Evolutionary conservation across 2,329 filamentous ascomycete genomes (phyloP).

Genomic region (Trichoderma aggressivum): DNA sequence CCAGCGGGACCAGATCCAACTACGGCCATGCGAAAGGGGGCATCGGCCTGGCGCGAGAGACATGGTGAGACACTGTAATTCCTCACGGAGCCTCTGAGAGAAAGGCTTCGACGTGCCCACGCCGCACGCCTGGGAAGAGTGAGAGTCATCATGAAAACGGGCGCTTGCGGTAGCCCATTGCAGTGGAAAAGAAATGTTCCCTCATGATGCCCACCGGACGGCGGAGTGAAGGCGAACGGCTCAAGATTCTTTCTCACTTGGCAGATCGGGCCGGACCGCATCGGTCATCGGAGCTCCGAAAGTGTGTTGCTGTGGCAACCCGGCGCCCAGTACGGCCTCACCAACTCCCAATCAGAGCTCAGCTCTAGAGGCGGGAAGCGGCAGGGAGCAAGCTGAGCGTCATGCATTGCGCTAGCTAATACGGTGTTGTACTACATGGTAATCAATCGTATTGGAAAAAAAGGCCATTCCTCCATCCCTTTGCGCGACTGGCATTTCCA

Average conservation of each 20-base stretch:
- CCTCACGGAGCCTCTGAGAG: neutral
- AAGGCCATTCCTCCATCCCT: neutral
- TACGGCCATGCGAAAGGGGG: conserved; percentile 75
- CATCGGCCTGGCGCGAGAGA: conserved; percentile 27
- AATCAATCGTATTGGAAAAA: neutral
- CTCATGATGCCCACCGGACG: neutral
- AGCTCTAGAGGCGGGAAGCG: neutral
- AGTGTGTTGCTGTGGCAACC: conserved; percentile 10
- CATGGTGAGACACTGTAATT: neutral
- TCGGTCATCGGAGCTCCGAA: conserved; percentile 14
- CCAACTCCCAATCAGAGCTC: neutral
- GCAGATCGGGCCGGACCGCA: conserved; percentile 5
- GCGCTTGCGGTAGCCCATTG: neutral
- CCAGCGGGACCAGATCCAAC: conserved; percentile 93
- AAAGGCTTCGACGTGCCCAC: neutral
- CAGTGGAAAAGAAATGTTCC: neutral
- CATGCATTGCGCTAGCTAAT: neutral
- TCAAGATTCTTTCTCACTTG: neutral
- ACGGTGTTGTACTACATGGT: neutral
- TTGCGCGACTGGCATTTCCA: neutral
- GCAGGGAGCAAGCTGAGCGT: neutral
- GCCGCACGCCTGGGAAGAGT: neutral
- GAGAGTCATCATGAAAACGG: conserved; percentile 5
- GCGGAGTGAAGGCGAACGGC: neutral
- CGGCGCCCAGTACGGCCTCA: neutral